Evolutionary conservation across 1,284 basidiomycete species (phyloP), one percentile per base, ranked within the genome.

Genomic region (Hemileia vastatrix): DNA sequence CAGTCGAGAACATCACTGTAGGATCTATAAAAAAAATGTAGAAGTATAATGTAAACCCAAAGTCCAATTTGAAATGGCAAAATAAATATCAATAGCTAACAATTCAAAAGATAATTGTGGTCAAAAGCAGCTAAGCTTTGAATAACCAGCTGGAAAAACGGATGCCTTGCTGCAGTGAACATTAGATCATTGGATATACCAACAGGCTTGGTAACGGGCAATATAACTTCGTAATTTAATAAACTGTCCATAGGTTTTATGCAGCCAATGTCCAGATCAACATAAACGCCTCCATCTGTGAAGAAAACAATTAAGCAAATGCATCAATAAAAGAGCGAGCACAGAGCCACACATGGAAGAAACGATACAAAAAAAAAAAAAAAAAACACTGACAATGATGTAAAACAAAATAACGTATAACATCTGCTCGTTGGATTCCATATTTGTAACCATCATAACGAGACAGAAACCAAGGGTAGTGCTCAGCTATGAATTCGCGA

Each of bases 1-100:
- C 94, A 0, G 95, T 98, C 54, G 90, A 91, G 79, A 98, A 98
- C 94, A 98, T 98, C 79, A 98, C 94, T 36, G 94, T 98, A 32
- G 95, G 94, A 72, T 98, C 98, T 78, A 96, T 93, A 72, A 91
- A 83, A 57, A 95, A 76, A 84, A 90, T 97, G 59, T 84, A 83
- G 77, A 94, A 90, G 78, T 97, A 88, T 76, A 94, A 98, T n/a
- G 85, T 86, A 71, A 85, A 82, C 66, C 97, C 84, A 49, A 21
- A 33, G 45, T 18, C 11, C 23, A 58, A 9, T 21, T 6, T 19
- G n/a, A 36, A 32, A 18, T 2, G 24, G 48, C 19, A 33, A 50
- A 15, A 33, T n/a, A n/a, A n/a, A n/a, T n/a, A n/a, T n/a, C n/a
- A n/a, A n/a, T n/a, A 40, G 18, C 40, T 27, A 3, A 60, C 58